phyloP scores from a whole-genome alignment of 345 rosid genomes.

The Hibiscus trionum region DNA sequence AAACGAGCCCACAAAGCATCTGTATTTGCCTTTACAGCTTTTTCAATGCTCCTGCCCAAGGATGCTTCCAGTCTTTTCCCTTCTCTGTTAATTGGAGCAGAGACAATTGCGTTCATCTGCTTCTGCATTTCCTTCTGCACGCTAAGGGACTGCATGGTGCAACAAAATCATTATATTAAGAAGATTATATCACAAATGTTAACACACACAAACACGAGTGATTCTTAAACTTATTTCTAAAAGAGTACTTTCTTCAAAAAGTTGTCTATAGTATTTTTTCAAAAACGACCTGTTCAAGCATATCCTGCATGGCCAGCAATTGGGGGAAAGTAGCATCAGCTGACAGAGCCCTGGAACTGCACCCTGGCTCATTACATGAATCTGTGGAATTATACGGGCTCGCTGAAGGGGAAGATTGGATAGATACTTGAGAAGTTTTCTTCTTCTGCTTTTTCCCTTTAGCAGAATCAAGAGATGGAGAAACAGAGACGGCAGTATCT shows the following conservation, averaged over 20 bases:
- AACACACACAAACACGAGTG: background rate
- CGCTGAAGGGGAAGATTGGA: conserved; percentile 36
- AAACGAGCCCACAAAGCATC: conserved; percentile 70
- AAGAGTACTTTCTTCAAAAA: too few species aligned
- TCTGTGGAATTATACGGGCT: conserved; percentile 55
- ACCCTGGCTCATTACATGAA: conserved; percentile 42
- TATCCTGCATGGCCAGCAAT: conserved; percentile 42
- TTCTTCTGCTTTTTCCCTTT: conserved; percentile 53
- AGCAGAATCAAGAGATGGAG: conserved; percentile 26
- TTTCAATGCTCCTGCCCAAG: conserved; percentile 54
- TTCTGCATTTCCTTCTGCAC: conserved; percentile 63
- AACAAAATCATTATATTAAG: conserved; percentile 3
- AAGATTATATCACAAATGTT: background rate
- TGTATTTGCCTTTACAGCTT: conserved; percentile 45
- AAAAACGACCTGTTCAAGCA: conserved; percentile 45
- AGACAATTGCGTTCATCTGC: conserved; percentile 48
- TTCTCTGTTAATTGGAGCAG: conserved; percentile 53
- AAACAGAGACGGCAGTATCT: conserved; percentile 19
- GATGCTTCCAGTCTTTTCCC: conserved; percentile 54
- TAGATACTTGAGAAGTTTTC: conserved; percentile 41
- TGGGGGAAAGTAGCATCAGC: conserved; percentile 41
- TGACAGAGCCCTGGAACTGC: conserved; percentile 31
- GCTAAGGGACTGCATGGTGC: conserved; percentile 32
- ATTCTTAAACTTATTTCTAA: too few species aligned
- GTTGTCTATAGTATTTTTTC: background rate